These are phyloP conservation scores for Phyllostachys edulis DNA, from an alignment of 176 grass and related monocot genomes.

Conservation along the genomic window DNA sequence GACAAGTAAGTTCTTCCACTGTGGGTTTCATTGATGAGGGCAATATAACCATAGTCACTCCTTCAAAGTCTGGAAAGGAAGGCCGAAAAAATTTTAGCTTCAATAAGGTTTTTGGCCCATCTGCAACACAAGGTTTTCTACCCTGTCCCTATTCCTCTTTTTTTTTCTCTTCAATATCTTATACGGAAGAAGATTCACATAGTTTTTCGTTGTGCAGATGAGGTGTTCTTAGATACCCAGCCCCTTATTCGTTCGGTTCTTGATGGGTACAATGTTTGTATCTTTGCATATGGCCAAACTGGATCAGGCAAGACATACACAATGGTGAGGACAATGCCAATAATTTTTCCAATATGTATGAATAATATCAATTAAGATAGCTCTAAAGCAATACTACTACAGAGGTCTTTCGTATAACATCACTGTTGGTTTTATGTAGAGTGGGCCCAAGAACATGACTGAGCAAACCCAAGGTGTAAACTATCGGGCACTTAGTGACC, in stretches of 20 bases:
- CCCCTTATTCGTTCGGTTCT: slow-evolving; percentile 95
- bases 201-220: slow-evolving; percentile 53
- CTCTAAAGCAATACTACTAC: neutral
- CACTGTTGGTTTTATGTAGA: slow-evolving; percentile 54
- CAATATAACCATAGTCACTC: slow-evolving; percentile 72
- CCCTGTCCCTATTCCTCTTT: neutral
- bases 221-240: slow-evolving; percentile 97
- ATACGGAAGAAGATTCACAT: slow-evolving; percentile 14
- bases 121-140: slow-evolving; percentile 81
- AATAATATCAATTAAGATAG: slow-evolving; percentile 1
- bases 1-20: slow-evolving; percentile 71
- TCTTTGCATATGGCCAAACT: slow-evolving; percentile 99
- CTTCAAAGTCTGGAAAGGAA: slow-evolving; percentile 89
- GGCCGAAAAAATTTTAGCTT: slow-evolving; percentile 71
- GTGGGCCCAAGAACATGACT: slow-evolving; percentile 87
- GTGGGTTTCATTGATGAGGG: slow-evolving; percentile 82
- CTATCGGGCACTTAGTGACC: slow-evolving; percentile 83
- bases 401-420: neutral
- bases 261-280: slow-evolving; percentile 99
- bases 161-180: neutral
- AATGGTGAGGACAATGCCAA: slow-evolving; percentile 56
- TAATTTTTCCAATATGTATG: slow-evolving; percentile 17
- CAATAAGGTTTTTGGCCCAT: slow-evolving; percentile 95
- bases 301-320: slow-evolving; percentile 99
- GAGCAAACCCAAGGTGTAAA: slow-evolving; percentile 91